Base-by-base conservation (phyloP, 441 rosid genomes). In the Aleurites moluccanus region DNA sequence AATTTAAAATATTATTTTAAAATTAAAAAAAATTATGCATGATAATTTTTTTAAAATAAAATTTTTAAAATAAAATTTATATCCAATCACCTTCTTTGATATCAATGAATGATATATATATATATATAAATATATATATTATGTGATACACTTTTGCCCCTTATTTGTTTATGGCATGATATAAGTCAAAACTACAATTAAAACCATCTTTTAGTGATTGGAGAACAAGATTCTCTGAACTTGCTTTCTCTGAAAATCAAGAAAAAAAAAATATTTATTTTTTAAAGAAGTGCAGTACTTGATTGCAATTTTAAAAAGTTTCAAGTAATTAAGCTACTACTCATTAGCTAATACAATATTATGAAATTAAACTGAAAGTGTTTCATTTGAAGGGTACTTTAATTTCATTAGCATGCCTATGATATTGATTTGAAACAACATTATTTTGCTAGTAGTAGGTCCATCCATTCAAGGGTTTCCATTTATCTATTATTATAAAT, bases 191-290 rank as follows among this genome's bases (percentile, higher is more conserved):
- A 13, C n/a, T 52, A 56, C 42, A 1, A 69, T 52, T 75, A 69
- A 44, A 55, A 44, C 60, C 8, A 0, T 49, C 25, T 56, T 30
- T 50, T 16, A 30, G 66, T 73, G 74, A 77, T 72, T 80, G 70
- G 78, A 72, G 56, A 69, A 73, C 72, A 75, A 64, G 71, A 77
- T 75, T 80, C 80, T 68, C 61, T n/a, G 0, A 55, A 47, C 75
- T 83, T 80, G 81, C 86, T 79, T 76, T 74, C 82, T 25, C 68
- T 53, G 20, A 75, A 83, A 83, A 82, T 47, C 75, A 83, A 50
- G 63, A 40, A 76, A 68, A 38, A 38, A 38, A 38, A 38, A 5
- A 5, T 38, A 47, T 30, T 33, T 44, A n/a, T 30, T 5, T 25
- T 57, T 47, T 20, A 64, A 50, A 27, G 18, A 69, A 21, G 3